phyloP scores from a whole-genome alignment of 257 asterid species.

The Prunella vulgaris region DNA sequence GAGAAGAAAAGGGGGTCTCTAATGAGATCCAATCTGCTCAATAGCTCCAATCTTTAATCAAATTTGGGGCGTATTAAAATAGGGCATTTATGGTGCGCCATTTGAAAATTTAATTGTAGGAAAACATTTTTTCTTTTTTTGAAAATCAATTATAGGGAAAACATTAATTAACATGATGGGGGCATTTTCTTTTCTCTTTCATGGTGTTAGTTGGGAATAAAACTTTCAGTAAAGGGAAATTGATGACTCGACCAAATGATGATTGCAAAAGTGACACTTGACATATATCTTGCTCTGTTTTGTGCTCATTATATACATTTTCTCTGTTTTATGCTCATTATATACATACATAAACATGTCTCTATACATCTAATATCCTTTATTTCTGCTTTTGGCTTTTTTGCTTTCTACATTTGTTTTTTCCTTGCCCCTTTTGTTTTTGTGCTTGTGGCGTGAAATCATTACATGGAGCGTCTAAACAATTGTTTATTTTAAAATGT shows the following conservation, averaged over 20 bases:
- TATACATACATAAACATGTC: neutral
- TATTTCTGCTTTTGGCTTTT: conserved; percentile 38
- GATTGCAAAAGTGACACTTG: conserved; percentile 22
- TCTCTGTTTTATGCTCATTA: neutral
- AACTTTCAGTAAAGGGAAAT: conserved; percentile 26
- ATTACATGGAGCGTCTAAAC: conserved; percentile 9
- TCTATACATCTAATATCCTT: neutral
- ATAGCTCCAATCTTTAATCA: conserved; percentile 26
- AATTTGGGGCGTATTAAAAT: conserved; percentile 10
- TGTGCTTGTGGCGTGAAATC: conserved; percentile 4
- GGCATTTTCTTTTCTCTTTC: neutral
- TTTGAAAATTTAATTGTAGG: conserved; percentile 11
- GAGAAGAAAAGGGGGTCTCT: conserved; percentile 6
- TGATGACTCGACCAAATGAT: conserved; percentile 24
- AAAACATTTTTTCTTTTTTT: no score
- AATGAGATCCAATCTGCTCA: conserved; percentile 38
- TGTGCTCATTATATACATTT: neutral
- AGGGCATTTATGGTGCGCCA: conserved; percentile 25
- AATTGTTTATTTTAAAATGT: neutral
- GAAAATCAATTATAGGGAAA: no score
- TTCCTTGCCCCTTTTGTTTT: neutral
- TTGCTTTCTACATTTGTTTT: conserved; percentile 23
- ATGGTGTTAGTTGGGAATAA: conserved; percentile 33
- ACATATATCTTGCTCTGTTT: neutral
- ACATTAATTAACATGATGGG: conserved; percentile 19